These are phyloP conservation scores for Backusella parvicylindrica DNA, from an alignment of 192 early-diverging fungal species.

Conservation along the genomic window DNA sequence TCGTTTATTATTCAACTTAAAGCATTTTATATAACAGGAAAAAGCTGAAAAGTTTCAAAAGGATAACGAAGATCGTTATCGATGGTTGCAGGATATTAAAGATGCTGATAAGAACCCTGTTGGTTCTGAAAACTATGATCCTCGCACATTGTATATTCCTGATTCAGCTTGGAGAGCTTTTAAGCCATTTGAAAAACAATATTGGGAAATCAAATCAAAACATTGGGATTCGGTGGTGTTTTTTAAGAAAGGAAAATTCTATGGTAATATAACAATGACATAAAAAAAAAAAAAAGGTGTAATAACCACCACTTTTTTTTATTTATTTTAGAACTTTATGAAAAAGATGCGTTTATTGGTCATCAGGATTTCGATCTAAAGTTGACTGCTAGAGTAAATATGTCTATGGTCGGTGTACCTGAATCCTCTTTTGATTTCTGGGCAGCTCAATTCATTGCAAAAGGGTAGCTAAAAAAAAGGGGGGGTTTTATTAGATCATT, in stretches of 20 bases:
- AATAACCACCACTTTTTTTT: neutral
- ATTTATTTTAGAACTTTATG: constrained; percentile 79
- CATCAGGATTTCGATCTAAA: constrained; percentile 96
- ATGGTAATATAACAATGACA: constrained; percentile 36
- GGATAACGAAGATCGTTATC: constrained; percentile 79
- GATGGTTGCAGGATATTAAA: constrained; percentile 80
- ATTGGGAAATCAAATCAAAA: constrained; percentile 96
- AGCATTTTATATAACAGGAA: constrained; percentile 31
- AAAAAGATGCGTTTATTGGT: constrained; percentile 96
- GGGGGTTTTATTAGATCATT: too few relatives aligned
- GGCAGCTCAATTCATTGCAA: constrained; percentile 93
- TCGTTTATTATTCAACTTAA: too few relatives aligned
- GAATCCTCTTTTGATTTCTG: constrained; percentile 92
- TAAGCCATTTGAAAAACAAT: constrained; percentile 96
- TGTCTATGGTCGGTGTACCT: constrained; percentile 98
- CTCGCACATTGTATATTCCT: constrained; percentile 86
- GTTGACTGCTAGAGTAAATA: constrained; percentile 93
- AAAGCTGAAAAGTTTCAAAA: constrained; percentile 76
- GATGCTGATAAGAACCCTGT: constrained; percentile 69
- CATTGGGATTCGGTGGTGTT: constrained; percentile 94
- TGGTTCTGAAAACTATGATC: constrained; percentile 84
- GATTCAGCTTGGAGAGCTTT: constrained; percentile 76
- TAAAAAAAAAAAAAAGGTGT: neutral
- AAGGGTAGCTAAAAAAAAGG: too few relatives aligned
- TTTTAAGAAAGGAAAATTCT: constrained; percentile 99